These are phyloP conservation scores for Chaetomium fimeti DNA, from an alignment of 495 filamentous ascomycete genomes.

Conservation along the genomic window DNA sequence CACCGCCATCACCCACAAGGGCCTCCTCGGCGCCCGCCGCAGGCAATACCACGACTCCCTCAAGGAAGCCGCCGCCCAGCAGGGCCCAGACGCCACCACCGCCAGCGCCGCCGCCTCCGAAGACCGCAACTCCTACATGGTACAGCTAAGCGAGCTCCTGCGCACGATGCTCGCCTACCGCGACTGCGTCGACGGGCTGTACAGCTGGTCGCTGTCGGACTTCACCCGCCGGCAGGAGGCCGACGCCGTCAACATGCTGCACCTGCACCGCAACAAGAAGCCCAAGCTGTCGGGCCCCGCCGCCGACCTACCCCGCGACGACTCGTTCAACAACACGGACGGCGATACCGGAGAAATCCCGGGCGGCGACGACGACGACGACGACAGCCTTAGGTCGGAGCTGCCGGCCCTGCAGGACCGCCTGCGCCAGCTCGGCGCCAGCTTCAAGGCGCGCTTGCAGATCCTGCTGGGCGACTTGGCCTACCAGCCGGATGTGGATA, in stretches of 20 bases:
- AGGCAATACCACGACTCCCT: constrained; percentile 43
- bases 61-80: constrained; percentile 30
- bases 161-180: constrained; percentile 93
- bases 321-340: constrained; percentile 21
- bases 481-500: constrained; percentile 91
- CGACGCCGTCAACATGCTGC: constrained; percentile 47
- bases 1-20: constrained; percentile 92
- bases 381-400: constrained; percentile 45
- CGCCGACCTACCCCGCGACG: constrained; percentile 24
- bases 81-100: constrained; percentile 33
- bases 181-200: constrained; percentile 90
- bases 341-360: not conserved
- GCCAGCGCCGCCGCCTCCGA: constrained; percentile 37
- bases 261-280: constrained; percentile 5
- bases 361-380: constrained; percentile 35
- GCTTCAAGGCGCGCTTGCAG: constrained; percentile 74
- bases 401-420: constrained; percentile 73
- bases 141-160: constrained; percentile 86
- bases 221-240: constrained; percentile 88
- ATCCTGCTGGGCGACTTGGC: constrained; percentile 83
- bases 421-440: constrained; percentile 64
- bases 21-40: constrained; percentile 72
- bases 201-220: constrained; percentile 88
- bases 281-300: constrained; percentile 12
- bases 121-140: constrained; percentile 80